Percentiles rank a stretch among this genome's conserved stretches.
Conservation (phyloP, 441 rosid species). For the California macrophylla region DNA sequence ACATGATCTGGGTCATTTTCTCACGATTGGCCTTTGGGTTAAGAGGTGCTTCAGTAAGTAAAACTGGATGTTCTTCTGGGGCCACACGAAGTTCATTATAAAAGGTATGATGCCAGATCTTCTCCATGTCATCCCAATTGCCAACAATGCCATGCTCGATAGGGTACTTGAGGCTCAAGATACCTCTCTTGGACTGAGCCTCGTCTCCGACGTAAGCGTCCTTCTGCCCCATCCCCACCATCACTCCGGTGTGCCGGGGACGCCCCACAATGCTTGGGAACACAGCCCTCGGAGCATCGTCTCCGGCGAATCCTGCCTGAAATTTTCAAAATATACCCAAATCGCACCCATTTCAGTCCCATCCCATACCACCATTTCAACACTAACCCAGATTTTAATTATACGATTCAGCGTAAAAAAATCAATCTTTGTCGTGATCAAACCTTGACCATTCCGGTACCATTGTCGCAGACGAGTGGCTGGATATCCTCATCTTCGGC, state of each 20-base stretch:
- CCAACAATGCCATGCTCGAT: constrained; percentile 61
- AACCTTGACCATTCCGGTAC: constrained; percentile 88
- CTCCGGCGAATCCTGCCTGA: constrained; percentile 82
- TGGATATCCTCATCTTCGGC: constrained; percentile 57
- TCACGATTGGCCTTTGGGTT: constrained; percentile 65
- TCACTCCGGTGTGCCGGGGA: constrained; percentile 47
- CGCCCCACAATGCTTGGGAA: constrained; percentile 63
- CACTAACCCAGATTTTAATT: not conserved
- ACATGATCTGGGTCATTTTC: constrained; percentile 68
- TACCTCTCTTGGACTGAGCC: constrained; percentile 53
- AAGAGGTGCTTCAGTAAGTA: constrained; percentile 64
- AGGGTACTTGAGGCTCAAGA: constrained; percentile 46
- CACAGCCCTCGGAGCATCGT: constrained; percentile 80
- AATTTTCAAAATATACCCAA: constrained; percentile 4
- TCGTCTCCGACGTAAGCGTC: constrained; percentile 46
- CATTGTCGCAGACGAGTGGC: constrained; percentile 83
- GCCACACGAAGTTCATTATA: constrained; percentile 45
- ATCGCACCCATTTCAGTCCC: not conserved
- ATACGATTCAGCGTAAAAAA: not conserved
- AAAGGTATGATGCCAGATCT: constrained; percentile 54
- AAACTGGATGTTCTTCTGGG: constrained; percentile 65
- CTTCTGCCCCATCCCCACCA: constrained; percentile 42
- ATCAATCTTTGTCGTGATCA: not conserved
- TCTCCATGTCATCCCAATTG: constrained; percentile 84
- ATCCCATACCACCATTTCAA: too few relatives aligned